Evolutionary conservation across 768 basidiomycete species (phyloP).

Genomic region (Pleurotus tuber-regium): DNA sequence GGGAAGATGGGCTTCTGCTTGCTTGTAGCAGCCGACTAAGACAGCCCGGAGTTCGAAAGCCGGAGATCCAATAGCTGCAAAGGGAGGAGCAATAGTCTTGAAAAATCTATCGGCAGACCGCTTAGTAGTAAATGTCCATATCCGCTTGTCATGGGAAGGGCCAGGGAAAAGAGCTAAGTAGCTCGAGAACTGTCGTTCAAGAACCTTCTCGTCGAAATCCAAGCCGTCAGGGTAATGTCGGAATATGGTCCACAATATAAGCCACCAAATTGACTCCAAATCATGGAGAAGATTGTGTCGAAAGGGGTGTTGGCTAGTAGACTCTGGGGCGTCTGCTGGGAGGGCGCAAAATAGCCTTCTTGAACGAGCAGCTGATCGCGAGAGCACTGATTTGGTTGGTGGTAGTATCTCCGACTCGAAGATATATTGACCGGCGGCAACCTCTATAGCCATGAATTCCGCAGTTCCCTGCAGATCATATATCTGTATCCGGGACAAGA

Average conservation of each 20-base stretch:
- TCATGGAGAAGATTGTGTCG: conserved; percentile 13
- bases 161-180: not conserved
- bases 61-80: not conserved
- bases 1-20: not conserved
- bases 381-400: too few species aligned
- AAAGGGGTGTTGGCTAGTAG: not conserved
- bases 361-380: not conserved
- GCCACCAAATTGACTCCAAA: conserved; percentile 17
- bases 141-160: not conserved
- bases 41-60: not conserved
- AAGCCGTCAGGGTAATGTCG: not conserved
- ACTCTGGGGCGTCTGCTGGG: not conserved
- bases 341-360: not conserved
- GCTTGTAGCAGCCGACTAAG: not conserved
- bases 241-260: conserved; percentile 8
- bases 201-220: not conserved
- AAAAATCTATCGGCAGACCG: not conserved
- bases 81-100: not conserved
- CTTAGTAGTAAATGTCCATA: not conserved
- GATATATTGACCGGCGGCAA: not conserved
- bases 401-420: too few species aligned
- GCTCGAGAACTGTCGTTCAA: not conserved
- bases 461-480: conserved; percentile 13
- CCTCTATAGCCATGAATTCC: conserved; percentile 15
- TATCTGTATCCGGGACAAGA: not conserved